phyloP scores from a whole-genome alignment of 768 basidiomycete genomes.

The Lentinula sp. region DNA sequence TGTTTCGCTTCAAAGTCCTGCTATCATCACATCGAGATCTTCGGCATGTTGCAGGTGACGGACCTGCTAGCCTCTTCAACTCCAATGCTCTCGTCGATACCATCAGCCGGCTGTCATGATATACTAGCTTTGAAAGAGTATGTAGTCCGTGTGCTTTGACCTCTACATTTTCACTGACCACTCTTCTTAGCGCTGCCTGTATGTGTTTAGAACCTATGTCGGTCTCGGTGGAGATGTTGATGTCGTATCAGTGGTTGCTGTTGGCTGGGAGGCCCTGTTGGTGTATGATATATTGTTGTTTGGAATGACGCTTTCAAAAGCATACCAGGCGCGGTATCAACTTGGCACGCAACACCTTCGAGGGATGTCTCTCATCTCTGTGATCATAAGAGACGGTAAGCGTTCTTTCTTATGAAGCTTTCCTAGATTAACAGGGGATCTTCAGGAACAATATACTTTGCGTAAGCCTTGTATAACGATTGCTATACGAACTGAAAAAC shows the following conservation, averaged over 20 bases:
- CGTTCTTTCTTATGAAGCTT: not conserved
- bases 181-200: not conserved
- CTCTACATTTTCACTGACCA: not conserved
- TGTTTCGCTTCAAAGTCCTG: not conserved
- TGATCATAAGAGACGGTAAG: conserved; percentile 2
- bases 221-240: not conserved
- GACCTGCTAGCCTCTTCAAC: not conserved
- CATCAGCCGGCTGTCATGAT: not conserved
- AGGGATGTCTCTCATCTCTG: not conserved
- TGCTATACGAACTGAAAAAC: too few species aligned
- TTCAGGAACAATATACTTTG: conserved; percentile 2
- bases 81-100: not conserved
- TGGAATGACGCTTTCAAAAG: not conserved
- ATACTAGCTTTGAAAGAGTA: not conserved
- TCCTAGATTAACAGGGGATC: not conserved
- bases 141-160: not conserved
- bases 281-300: conserved; percentile 1
- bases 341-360: not conserved
- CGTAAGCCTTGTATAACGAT: not conserved
- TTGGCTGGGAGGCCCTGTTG: conserved; percentile 1
- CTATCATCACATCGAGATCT: not conserved
- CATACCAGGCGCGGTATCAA: not conserved
- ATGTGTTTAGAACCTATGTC: not conserved
- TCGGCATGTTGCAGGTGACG: not conserved
- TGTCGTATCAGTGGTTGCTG: not conserved